Conservation (phyloP, 331 rosid species). For the Pyrus hybrid region DNA sequence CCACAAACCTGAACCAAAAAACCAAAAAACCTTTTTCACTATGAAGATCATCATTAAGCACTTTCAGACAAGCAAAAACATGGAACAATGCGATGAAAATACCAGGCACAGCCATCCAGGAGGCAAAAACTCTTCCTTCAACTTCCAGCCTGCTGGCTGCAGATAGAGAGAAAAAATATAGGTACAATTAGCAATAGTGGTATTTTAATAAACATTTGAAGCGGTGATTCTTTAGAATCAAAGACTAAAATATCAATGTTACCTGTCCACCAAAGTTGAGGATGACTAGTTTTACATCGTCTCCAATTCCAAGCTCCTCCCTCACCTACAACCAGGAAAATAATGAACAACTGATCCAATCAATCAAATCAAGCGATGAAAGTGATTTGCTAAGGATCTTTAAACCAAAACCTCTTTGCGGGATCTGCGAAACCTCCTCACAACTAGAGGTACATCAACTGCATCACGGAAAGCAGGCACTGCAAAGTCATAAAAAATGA, state of each 20-base stretch:
- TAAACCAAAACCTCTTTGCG: slow-evolving; percentile 63
- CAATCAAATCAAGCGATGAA: slow-evolving; percentile 12
- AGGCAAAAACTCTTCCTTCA: slow-evolving; percentile 86
- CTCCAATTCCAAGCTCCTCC: slow-evolving; percentile 66
- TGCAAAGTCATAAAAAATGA: slow-evolving; percentile 17
- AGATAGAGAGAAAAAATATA: slow-evolving; percentile 23
- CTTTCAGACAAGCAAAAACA: not conserved
- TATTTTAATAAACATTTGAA: no score
- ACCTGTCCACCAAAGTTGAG: slow-evolving; percentile 99
- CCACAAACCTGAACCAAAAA: slow-evolving; percentile 73
- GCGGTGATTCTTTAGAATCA: not conserved
- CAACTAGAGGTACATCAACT: slow-evolving; percentile 90
- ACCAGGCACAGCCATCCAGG: slow-evolving; percentile 97
- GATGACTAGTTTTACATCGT: slow-evolving; percentile 69
- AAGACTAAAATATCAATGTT: not conserved
- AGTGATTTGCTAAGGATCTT: slow-evolving; percentile 5
- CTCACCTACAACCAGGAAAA: slow-evolving; percentile 58
- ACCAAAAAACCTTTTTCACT: slow-evolving; percentile 4
- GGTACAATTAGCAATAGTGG: slow-evolving; percentile 1
- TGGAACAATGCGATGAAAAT: slow-evolving; percentile 13
- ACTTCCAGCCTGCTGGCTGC: slow-evolving; percentile 91
- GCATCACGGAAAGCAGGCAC: slow-evolving; percentile 98
- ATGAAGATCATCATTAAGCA: not conserved
- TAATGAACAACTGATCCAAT: not conserved
- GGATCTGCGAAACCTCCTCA: slow-evolving; percentile 84